Evolutionary conservation across 2,329 filamentous ascomycete genomes (phyloP).

Genomic region (Stagonosporopsis rhizophila): DNA sequence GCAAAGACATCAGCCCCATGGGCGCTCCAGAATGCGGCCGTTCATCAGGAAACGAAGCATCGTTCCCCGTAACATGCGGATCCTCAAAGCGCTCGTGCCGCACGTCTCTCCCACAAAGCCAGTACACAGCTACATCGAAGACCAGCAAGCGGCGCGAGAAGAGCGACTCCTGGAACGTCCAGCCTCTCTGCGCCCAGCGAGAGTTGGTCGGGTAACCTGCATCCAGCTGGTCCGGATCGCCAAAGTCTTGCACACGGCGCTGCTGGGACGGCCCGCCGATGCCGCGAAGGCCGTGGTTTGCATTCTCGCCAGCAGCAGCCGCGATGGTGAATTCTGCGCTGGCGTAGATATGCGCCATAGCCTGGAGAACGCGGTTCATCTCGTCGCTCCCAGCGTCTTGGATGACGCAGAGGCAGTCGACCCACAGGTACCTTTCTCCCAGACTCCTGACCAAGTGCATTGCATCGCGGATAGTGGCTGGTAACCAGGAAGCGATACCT

Average conservation of each 20-base stretch:
- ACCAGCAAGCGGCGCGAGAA: slow-evolving; percentile 62
- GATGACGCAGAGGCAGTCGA: neutral
- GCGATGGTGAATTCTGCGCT: neutral
- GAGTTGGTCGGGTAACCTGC: neutral
- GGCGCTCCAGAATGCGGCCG: neutral
- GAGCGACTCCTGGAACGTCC: slow-evolving; percentile 2
- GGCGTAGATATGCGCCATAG: neutral
- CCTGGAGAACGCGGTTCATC: neutral
- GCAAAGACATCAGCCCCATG: slow-evolving; percentile 1
- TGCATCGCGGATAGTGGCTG: neutral
- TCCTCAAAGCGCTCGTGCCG: neutral
- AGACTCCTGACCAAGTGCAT: neutral
- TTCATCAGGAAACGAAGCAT: neutral
- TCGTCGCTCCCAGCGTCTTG: neutral
- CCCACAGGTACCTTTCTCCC: neutral
- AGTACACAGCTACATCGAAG: slow-evolving; percentile 47
- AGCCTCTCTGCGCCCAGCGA: neutral
- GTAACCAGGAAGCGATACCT: neutral
- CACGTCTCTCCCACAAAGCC: neutral
- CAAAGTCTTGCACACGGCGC: neutral
- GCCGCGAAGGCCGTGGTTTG: neutral
- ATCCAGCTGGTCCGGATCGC: neutral
- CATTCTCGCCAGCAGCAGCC: neutral
- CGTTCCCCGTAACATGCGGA: neutral
- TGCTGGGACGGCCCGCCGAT: neutral